These are phyloP conservation scores for Fusarium armeniacum DNA, from an alignment of 2,329 filamentous ascomycete species.

Conservation along the genomic window DNA sequence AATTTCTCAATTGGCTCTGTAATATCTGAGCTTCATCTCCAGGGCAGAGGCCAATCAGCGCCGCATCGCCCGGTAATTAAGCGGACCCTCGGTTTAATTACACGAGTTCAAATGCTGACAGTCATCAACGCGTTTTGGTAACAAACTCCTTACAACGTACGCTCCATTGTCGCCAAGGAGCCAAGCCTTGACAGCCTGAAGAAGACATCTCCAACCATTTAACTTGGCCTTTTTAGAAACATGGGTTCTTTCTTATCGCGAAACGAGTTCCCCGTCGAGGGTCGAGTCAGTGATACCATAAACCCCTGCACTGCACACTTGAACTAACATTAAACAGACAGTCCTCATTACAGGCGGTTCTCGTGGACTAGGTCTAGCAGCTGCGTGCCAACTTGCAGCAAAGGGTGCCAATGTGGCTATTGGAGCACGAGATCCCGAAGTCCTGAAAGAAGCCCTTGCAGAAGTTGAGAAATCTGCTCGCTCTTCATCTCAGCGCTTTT, in stretches of 20 bases:
- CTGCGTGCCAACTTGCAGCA: constrained; percentile 31
- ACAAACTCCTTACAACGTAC: not conserved
- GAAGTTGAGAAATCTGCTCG: constrained; percentile 23
- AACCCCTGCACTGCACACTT: accelerated
- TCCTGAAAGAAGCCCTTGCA: constrained; percentile 23
- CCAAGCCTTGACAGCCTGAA: not conserved
- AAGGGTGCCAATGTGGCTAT: constrained; percentile 34
- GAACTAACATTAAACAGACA: constrained; percentile 14
- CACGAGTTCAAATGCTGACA: constrained; percentile 26
- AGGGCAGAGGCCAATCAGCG: constrained; percentile 4
- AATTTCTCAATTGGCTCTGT: not conserved
- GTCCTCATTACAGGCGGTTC: constrained; percentile 37
- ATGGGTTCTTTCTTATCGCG: constrained; percentile 26
- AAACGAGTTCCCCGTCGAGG: constrained; percentile 26
- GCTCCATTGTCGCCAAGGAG: not conserved
- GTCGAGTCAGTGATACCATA: constrained; percentile 1
- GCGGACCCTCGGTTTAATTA: constrained; percentile 11
- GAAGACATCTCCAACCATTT: accelerated
- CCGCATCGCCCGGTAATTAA: not conserved
- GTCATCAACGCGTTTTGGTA: not conserved
- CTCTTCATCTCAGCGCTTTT: constrained; percentile 26
- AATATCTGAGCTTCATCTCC: not conserved
- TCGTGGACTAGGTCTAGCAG: constrained; percentile 31
- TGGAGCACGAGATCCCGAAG: constrained; percentile 6
- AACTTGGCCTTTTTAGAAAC: accelerated